A percentile compares a stretch with the other conserved stretches of the same genome.
These are phyloP conservation scores for Colletotrichum sp. DNA, from an alignment of 2,329 filamentous ascomycete species.

Conservation along the genomic window DNA sequence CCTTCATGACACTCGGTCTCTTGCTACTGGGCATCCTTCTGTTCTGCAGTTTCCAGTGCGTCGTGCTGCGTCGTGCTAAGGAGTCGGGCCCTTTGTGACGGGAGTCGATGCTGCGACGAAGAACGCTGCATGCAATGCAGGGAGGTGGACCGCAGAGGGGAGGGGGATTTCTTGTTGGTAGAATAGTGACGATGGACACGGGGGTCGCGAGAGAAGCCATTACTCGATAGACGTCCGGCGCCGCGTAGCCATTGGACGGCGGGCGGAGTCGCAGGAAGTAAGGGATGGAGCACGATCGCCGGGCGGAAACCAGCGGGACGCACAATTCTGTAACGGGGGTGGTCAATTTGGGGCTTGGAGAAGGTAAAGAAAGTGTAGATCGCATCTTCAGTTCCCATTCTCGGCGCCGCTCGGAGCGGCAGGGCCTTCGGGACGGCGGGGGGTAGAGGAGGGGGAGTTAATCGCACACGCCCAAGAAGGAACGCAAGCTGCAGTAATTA, in stretches of 20 bases:
- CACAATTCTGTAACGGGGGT: not conserved
- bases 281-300: constrained; percentile 6
- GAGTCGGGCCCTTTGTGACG: not conserved
- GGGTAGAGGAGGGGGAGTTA: not conserved
- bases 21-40: not conserved
- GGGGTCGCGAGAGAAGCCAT: not conserved
- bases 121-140: not conserved
- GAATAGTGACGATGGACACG: not conserved
- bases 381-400: not conserved
- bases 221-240: not conserved
- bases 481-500: not conserved
- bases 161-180: not conserved
- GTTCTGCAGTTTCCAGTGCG: not conserved
- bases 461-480: not conserved
- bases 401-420: not conserved
- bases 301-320: constrained; percentile 18
- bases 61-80: not conserved
- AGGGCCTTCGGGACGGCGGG: not conserved
- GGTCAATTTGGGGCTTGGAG: not conserved
- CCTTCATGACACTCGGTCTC: not conserved
- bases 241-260: not conserved
- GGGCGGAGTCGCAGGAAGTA: not conserved
- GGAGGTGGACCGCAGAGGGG: not conserved
- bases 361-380: not conserved
- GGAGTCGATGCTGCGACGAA: not conserved